These are phyloP conservation scores for Yamadazyma oceani DNA, from an alignment of 1,139 yeast species.

Conservation along the genomic window DNA sequence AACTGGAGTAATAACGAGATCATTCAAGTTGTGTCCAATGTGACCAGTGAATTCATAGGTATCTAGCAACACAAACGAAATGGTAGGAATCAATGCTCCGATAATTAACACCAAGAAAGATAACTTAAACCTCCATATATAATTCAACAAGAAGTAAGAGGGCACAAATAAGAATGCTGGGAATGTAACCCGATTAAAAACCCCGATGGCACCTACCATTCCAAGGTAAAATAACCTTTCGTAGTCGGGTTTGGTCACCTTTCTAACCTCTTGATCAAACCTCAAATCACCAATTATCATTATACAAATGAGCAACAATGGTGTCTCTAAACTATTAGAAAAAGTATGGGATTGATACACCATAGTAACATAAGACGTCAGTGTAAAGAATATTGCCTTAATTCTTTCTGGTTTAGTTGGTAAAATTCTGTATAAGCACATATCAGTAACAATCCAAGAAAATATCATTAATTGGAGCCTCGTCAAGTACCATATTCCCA, in stretches of 20 bases:
- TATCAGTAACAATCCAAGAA: slow-evolving; percentile 61
- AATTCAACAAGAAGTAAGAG: slow-evolving; percentile 35
- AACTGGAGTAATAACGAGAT: slow-evolving; percentile 63
- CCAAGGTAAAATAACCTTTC: slow-evolving; percentile 46
- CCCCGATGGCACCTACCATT: slow-evolving; percentile 57
- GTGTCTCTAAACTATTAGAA: slow-evolving; percentile 83
- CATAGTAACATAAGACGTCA: slow-evolving; percentile 78
- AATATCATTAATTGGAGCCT: slow-evolving; percentile 58
- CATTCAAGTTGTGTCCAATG: slow-evolving; percentile 5
- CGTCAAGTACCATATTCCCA: slow-evolving; percentile 53
- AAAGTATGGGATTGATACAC: slow-evolving; percentile 85
- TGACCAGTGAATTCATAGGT: slow-evolving; percentile 29
- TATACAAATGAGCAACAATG: slow-evolving; percentile 57
- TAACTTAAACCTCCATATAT: slow-evolving; percentile 29
- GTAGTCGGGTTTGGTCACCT: slow-evolving; percentile 6
- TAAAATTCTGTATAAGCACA: slow-evolving; percentile 47
- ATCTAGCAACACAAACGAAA: slow-evolving; percentile 52
- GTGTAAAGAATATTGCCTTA: slow-evolving; percentile 63
- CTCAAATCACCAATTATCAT: slow-evolving; percentile 51
- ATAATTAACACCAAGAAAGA: slow-evolving; percentile 22
- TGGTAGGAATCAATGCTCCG: slow-evolving; percentile 36
- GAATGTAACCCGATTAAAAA: slow-evolving; percentile 84
- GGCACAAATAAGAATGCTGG: slow-evolving; percentile 74
- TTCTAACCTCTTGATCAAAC: slow-evolving; percentile 20
- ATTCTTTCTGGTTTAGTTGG: slow-evolving; percentile 62